Evolutionary conservation across 164 flowering plant genomes (phyloP).

Genomic region (Liquidambar formosana): DNA sequence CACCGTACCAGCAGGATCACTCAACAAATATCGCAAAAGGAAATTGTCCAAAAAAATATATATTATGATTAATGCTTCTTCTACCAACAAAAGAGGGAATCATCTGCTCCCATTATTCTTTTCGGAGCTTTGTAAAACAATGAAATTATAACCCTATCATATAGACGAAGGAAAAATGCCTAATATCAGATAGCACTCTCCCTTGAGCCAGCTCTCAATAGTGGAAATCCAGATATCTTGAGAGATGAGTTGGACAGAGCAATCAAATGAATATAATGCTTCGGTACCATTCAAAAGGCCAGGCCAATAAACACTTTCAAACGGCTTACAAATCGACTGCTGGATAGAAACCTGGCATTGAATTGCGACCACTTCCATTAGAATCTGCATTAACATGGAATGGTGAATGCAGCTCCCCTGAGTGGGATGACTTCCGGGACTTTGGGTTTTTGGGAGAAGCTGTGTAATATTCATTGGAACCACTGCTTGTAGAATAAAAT

Average conservation of each 20-base stretch:
- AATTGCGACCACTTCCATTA: conserved; percentile 56
- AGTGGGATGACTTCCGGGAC: conserved; percentile 81
- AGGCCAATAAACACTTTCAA: conserved; percentile 19
- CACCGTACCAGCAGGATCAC: conserved; percentile 20
- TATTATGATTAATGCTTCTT: conserved; percentile 14
- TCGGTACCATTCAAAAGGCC: background rate
- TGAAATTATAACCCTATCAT: conserved; percentile 25
- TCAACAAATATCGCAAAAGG: conserved; percentile 8
- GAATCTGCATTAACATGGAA: conserved; percentile 48
- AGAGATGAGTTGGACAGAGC: conserved; percentile 3
- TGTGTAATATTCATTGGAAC: conserved; percentile 47
- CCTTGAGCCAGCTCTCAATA: conserved; percentile 4
- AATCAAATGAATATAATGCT: conserved; percentile 24
- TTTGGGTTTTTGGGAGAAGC: conserved; percentile 67
- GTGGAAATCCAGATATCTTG: background rate
- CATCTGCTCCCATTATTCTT: conserved; percentile 16
- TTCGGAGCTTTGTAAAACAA: conserved; percentile 13
- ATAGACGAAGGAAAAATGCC: conserved; percentile 3
- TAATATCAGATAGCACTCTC: conserved; percentile 2
- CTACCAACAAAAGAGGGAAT: conserved; percentile 21
- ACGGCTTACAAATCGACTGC: conserved; percentile 35
- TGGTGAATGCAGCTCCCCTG: conserved; percentile 76
- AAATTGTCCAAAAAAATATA: background rate
- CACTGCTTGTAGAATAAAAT: conserved; percentile 47
- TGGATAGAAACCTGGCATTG: conserved; percentile 52